Base-by-base conservation (phyloP, 306 rosid species). In the Cicer judaicum region DNA sequence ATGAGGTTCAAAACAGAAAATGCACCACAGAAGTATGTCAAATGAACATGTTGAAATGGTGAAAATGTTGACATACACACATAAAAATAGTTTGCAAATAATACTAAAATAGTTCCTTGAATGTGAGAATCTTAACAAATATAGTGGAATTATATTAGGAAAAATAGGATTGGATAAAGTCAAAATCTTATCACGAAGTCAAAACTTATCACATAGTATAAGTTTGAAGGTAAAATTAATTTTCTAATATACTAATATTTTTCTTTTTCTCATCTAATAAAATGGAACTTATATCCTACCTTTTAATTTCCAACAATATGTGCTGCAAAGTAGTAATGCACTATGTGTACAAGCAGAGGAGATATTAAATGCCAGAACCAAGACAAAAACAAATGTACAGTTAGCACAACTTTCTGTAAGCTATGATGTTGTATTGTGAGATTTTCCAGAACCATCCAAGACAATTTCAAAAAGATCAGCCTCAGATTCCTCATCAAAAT, bases 401-500 rank as follows among this genome's bases (percentile, higher is more conserved):
- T 10, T 14, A 7, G 11, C 74, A 76, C 24, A 13, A 39, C 21
- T 64, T 49, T 75, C 29, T 70, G 59, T 50, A 56, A 55, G 24
- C 76, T 84, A 84, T 53, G 74, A 75, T 24, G 68, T 18, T 46
- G 88, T 60, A 64, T 43, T 52, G 21, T 76, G 54, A 71, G 84
- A 68, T 59, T 75, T 85, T 70, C 43, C 81, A 44, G 81, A 71
- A 78, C 84, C 81, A 78, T 85, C 88, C 39, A 85, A 49, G 61
- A 61, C 84, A 5, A 85, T 85, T 78, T 85, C 88, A 78, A 85
- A 85, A 41, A 85, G 68, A 81, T 85, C 88, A 52, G 85, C 85
- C 70, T 85, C 88, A 63, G 88, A 85, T 57, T 85, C 88, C 50
- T 85, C 85, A 41, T 85, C 88, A 70, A 75, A 85, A 75, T 85